Evolutionary conservation across 768 basidiomycete species (phyloP), one percentile per base, ranked within the genome.

Genomic region (Leccinum ochraceum): DNA sequence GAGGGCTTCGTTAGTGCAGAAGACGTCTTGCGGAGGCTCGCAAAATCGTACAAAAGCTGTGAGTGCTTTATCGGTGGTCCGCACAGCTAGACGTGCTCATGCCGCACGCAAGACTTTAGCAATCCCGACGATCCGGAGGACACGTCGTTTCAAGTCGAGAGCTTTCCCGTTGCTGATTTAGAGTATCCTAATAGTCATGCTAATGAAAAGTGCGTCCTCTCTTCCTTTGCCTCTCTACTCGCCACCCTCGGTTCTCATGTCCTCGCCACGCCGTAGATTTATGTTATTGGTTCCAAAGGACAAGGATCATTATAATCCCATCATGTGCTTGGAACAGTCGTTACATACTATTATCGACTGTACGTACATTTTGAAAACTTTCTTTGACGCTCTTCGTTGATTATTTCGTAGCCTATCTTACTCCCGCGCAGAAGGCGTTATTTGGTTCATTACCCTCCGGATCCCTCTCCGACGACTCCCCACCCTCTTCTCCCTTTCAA

Each of bases 271-370:
- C 13, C 59, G 0, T 20, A 92, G 90, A 71, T 94, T 86, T 76
- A 81, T 90, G 62, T 80, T 94, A 60, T 81, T 94, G 56, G 85
- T 81, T 49, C 92, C 92, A 32, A 90, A 86, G 67, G 92, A 94
- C 78, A 86, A 86, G 65, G 91, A 94, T 66, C 90, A 93, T 65
- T 94, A 93, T 74, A 89, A 90, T 70, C 92, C 92, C 14, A 87
- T 94, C 58, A 82, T 88, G 79, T 89, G 89, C 68, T 77, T 94
- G 36, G 88, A 91, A 76, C 79, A 81, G 61, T 82, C 87, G 11
- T 74, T 94, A 30, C 81, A 86, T 71, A 85, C 85, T 53, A 92
- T 94, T 51, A 75, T 92, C 60, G 83, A 90, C 74, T 82, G 90
- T 89, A 60, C n/a, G 71, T 65, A 34, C 83, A 3, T 0, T 70